These are phyloP conservation scores for Eucalyptus leucophloia DNA, from an alignment of 345 rosid species.

Conservation along the genomic window DNA sequence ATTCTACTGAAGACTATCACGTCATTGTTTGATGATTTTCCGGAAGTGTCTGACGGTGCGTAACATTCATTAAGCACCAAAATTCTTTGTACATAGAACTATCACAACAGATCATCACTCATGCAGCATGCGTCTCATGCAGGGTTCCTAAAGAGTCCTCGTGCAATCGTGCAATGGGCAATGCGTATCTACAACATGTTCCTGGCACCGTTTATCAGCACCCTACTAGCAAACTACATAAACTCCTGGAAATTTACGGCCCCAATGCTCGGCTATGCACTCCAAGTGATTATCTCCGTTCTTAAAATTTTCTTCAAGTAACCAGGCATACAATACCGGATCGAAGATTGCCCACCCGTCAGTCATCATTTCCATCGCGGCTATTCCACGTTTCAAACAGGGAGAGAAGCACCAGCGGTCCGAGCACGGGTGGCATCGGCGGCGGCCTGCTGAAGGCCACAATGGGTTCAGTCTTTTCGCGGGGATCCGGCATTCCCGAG, in stretches of 20 bases:
- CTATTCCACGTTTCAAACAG: conserved; percentile 32
- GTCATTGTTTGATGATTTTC: conserved; percentile 48
- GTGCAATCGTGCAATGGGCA: conserved; percentile 17
- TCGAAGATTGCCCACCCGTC: background rate
- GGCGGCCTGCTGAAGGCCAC: conserved; percentile 56
- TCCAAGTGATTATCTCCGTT: conserved; percentile 18
- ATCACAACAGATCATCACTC: background rate
- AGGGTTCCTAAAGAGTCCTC: conserved; percentile 64
- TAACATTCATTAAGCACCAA: background rate
- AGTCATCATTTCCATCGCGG: conserved; percentile 26
- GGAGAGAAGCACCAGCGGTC: conserved; percentile 42
- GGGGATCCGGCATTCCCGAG: background rate
- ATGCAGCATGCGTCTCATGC: background rate
- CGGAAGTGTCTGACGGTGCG: conserved; percentile 50
- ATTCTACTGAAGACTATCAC: conserved; percentile 36
- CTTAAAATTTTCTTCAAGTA: conserved; percentile 25
- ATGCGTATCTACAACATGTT: conserved; percentile 18
- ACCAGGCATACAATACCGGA: background rate
- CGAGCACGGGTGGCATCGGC: conserved; percentile 31
- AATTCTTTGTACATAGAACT: background rate
- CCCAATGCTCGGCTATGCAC: conserved; percentile 11
- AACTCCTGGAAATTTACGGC: conserved; percentile 22
- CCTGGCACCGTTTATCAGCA: conserved; percentile 29
- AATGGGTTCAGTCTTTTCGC: conserved; percentile 25
- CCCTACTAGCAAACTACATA: conserved; percentile 35